Base-by-base conservation (phyloP, 2,329 filamentous ascomycete genomes). In the Neofusicoccum kwambonambiense region DNA sequence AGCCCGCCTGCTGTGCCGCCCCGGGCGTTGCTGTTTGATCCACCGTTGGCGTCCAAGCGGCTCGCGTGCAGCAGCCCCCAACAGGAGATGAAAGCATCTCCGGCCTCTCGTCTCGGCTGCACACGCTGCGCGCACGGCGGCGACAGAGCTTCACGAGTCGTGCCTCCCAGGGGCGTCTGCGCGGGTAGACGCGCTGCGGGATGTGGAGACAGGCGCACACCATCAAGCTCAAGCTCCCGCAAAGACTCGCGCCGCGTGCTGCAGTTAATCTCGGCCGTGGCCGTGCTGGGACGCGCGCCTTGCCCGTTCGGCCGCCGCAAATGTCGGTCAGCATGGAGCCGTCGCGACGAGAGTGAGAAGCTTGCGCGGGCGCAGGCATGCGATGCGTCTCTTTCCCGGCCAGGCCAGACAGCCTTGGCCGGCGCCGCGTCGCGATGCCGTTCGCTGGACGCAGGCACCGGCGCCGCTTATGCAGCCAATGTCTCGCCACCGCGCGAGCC, bases 391-490 rank as follows among this genome's bases (percentile, higher is more conserved):
- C 39, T 57, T 57, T 31, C 39, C 39, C 52, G 35, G 51, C 51
- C 3, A 13, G 19, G 45, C 35, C 42, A 47, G 35, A n/a, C 31
- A 13, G 45, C 12, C 34, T 41, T 51, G 44, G 58, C 44, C 60
- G 5, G 9, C 17, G 47, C 60, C 50, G 49, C 39, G 39, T 17
- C 41, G 22, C 42, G 42, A 39, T 60, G 41, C 56, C 39, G 58
- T 52, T 54, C 61, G 49, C 62, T 64, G 42, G 49, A 64, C 51
- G 62, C 62, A 64, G 62, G 62, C 62, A 64, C 62, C 44, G 34
- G 37, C 27, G 42, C 35, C 35, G 35, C 61, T 45, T 47, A 52
- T 47, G 41, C 42, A 31, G 27, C 39, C 50, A 45, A 39, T 64
- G 62, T 64, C 62, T 62, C 58, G 58, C 58, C 58, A 62, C 58